Evolutionary conservation across 768 basidiomycete genomes (phyloP), one percentile per base, ranked within the genome.

Genomic region (Naganishia vishniacii): DNA sequence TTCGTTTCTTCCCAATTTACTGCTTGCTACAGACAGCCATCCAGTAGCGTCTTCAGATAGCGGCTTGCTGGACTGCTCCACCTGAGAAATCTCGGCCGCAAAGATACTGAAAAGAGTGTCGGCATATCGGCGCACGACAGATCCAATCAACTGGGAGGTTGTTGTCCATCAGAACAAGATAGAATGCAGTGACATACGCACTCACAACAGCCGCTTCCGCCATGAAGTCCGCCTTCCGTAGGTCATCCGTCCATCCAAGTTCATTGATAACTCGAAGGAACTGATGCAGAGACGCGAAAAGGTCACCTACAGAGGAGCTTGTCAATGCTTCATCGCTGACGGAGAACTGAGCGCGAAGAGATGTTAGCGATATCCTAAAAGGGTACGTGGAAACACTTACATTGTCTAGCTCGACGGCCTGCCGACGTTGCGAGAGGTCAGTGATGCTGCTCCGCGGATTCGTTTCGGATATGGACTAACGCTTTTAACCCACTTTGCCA

Each of bases 301-400:
- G 81, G 77, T 99, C 95, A 25, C 92, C 86, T 61, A 99, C 93
- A 0, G 94, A 98, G n/a, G 93, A 92, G 70, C 91, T 94, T 71
- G 93, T 89, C 0, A 56, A 20, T 3, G 31, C 37, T 8, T 56
- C 37, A 20, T 34, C 53, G 37, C 53, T 40, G 20, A 56, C 53
- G 23, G 32, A 40, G 23, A 56, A 56, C 53, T 56, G 26, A 3
- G 13, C 23, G 76, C 64, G 6, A 1, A 11, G 4, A 12, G 18
- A 42, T 9, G 58, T 47, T 29, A 64, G 59, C 59, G 45, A 13
- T 3, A 20, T 16, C 42, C 37, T 4, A 16, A n/a, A 15, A 25
- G 11, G 20, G 32, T 4, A 29, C 9, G 44, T 5, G 12, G 13
- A 12, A 4, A 31, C 3, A 69, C 78, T 40, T 67, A 91, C 90